Evolutionary conservation across 1,284 basidiomycete species (phyloP).

Genomic region (Cryptococcus maquisensis): DNA sequence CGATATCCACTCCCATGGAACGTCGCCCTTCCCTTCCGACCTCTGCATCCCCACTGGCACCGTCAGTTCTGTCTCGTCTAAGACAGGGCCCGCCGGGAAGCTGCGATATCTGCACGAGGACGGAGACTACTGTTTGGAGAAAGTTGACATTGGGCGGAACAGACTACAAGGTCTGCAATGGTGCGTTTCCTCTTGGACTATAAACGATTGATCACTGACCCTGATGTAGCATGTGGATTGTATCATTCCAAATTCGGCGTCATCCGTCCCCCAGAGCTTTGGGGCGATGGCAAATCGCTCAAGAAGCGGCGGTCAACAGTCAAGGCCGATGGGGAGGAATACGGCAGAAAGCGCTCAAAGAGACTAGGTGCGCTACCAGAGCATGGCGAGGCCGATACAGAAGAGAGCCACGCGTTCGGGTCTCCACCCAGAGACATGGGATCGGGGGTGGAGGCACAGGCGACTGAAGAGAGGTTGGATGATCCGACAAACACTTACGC

Average conservation of each 20-base stretch:
- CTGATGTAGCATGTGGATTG: slow-evolving; percentile 36
- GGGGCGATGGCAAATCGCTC: slow-evolving; percentile 42
- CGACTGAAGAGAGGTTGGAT: too few species aligned
- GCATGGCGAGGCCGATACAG: too few species aligned
- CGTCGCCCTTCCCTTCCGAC: neutral
- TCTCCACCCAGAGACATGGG: too few species aligned
- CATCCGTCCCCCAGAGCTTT: slow-evolving; percentile 42
- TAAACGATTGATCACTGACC: neutral
- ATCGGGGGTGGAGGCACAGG: too few species aligned
- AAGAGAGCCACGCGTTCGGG: too few species aligned
- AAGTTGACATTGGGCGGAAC: slow-evolving; percentile 32
- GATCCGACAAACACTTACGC: too few species aligned
- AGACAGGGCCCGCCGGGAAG: slow-evolving; percentile 40
- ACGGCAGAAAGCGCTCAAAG: too few species aligned
- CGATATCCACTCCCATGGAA: too few species aligned
- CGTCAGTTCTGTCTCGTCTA: slow-evolving; percentile 26
- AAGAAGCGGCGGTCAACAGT: slow-evolving; percentile 29
- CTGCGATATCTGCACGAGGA: slow-evolving; percentile 43
- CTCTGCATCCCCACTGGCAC: neutral
- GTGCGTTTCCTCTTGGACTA: slow-evolving; percentile 21
- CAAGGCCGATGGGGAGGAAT: too few species aligned
- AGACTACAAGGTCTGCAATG: slow-evolving; percentile 42
- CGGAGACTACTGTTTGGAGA: slow-evolving; percentile 45
- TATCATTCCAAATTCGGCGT: slow-evolving; percentile 43
- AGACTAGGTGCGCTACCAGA: too few species aligned